A percentile compares a stretch with the other conserved stretches of the same genome.
Conservation (phyloP, 441 rosid genomes). For the Corymbia calophylla region DNA sequence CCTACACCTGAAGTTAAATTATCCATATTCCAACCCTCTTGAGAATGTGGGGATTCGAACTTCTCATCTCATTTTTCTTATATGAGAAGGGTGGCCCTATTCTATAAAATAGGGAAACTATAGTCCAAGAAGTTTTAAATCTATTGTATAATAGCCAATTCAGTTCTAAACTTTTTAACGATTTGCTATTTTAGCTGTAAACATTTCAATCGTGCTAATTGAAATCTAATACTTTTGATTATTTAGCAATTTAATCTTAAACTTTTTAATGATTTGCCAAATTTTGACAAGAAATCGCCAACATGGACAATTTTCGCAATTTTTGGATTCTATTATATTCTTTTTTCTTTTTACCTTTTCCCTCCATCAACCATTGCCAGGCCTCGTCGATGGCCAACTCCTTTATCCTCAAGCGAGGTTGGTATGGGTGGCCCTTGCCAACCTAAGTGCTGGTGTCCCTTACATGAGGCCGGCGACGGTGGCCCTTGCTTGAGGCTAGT, state of each 20-base stretch:
- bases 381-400: too few species aligned
- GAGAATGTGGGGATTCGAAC: too few species aligned
- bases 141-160: too few species aligned
- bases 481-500: rapidly evolving
- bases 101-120: neutral
- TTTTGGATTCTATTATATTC: too few species aligned
- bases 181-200: neutral
- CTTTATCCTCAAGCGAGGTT: neutral
- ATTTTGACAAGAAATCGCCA: neutral
- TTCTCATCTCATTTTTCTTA: too few species aligned
- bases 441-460: neutral
- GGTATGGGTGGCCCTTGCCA: neutral
- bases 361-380: neutral
- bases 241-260: neutral
- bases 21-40: too few species aligned
- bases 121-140: neutral
- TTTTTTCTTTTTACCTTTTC: neutral
- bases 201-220: rapidly evolving
- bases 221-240: neutral
- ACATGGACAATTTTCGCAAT: neutral
- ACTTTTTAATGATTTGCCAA: neutral
- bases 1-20: too few species aligned
- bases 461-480: rapidly evolving
- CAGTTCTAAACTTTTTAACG: too few species aligned
- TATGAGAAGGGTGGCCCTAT: too few species aligned